phyloP scores from a whole-genome alignment of 331 rosid species.

The Quercus tomentella region DNA sequence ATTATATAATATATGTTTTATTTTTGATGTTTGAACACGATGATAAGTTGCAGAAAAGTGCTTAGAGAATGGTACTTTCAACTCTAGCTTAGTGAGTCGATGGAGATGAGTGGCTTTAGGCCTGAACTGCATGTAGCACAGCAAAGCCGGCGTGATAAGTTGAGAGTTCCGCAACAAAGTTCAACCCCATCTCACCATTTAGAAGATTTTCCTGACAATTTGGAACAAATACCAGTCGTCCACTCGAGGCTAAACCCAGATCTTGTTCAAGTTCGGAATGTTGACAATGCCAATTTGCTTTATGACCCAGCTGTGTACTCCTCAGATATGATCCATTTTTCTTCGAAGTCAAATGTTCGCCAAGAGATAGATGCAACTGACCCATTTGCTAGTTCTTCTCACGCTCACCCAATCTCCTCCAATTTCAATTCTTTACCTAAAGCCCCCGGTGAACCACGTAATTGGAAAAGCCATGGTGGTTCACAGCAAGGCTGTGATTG shows the following conservation, averaged over 20 bases:
- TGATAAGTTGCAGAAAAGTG: not conserved
- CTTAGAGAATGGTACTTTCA: not conserved
- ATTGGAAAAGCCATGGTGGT: conserved; percentile 36
- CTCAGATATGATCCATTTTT: conserved; percentile 43
- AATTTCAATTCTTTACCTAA: conserved; percentile 22
- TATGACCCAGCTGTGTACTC: conserved; percentile 37
- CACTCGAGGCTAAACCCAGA: conserved; percentile 39
- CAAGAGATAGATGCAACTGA: conserved; percentile 20
- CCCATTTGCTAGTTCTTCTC: conserved; percentile 21
- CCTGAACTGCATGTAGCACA: conserved; percentile 90
- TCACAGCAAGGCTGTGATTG: conserved; percentile 51
- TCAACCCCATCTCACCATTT: conserved; percentile 21
- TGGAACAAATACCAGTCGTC: conserved; percentile 22
- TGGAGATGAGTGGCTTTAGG: conserved; percentile 61
- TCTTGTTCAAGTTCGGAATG: conserved; percentile 50
- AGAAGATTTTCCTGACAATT: conserved; percentile 31
- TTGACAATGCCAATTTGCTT: conserved; percentile 50
- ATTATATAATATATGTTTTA: not conserved
- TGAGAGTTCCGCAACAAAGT: conserved; percentile 55
- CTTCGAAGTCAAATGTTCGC: conserved; percentile 25
- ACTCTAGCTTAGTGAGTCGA: not conserved
- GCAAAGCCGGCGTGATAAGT: conserved; percentile 83
- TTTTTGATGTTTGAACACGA: not conserved
- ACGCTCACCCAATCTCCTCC: not conserved
- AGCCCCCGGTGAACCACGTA: conserved; percentile 21